These are phyloP conservation scores for Fusarium longipes DNA, from an alignment of 2,329 filamentous ascomycete genomes.

Conservation along the genomic window DNA sequence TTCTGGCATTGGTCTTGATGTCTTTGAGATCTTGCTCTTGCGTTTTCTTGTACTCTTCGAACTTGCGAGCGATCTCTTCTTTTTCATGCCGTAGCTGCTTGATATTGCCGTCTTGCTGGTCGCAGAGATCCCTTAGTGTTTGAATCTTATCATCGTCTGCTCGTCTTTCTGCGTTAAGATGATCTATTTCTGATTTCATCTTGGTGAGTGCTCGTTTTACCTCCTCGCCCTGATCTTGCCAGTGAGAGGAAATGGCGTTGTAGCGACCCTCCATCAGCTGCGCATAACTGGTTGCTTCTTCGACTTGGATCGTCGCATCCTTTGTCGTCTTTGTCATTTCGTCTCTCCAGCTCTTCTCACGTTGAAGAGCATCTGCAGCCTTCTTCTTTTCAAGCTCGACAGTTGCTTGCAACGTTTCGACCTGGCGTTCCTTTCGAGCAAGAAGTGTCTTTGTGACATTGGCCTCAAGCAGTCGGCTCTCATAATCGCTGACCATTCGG, in stretches of 20 bases:
- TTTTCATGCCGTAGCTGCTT: conserved; percentile 70
- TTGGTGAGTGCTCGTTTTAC: conserved; percentile 63
- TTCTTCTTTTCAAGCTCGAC: conserved; percentile 73
- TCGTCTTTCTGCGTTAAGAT: conserved; percentile 65
- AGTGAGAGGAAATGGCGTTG: conserved; percentile 73
- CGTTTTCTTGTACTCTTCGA: conserved; percentile 72
- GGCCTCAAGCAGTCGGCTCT: conserved; percentile 74
- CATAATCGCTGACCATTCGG: conserved; percentile 73
- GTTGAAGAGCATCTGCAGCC: conserved; percentile 67
- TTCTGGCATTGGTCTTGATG: conserved; percentile 68
- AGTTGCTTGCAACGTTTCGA: conserved; percentile 73
- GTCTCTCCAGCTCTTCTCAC: conserved; percentile 70
- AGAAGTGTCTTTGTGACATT: conserved; percentile 78
- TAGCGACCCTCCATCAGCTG: conserved; percentile 77
- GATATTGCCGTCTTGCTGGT: conserved; percentile 78
- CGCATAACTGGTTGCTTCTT: conserved; percentile 72
- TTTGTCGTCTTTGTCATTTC: conserved; percentile 71
- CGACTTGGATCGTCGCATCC: conserved; percentile 71
- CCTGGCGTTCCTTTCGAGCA: conserved; percentile 78
- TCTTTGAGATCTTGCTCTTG: conserved; percentile 70
- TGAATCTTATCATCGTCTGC: conserved; percentile 72
- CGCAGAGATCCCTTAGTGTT: conserved; percentile 74
- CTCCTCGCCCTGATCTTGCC: conserved; percentile 73
- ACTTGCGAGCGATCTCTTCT: conserved; percentile 67
- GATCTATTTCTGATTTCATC: conserved; percentile 65